Percentiles rank a stretch among this genome's conserved stretches.
These are phyloP conservation scores for Nidula microcarpa DNA, from an alignment of 768 basidiomycete species.

Conservation along the genomic window DNA sequence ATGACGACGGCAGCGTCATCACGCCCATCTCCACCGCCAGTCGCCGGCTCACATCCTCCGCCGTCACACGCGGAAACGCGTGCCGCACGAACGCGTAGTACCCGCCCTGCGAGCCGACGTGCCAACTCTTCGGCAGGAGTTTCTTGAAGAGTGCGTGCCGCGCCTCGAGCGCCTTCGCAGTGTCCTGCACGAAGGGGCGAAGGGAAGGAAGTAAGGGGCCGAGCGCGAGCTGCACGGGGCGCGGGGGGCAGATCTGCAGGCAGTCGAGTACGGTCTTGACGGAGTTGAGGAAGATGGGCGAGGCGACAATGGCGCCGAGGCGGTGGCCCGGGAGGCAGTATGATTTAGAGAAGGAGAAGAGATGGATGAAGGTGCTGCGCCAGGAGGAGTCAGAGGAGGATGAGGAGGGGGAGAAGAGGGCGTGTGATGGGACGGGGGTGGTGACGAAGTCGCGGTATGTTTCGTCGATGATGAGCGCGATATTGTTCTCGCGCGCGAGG, in stretches of 20 bases:
- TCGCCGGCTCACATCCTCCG: slow-evolving; percentile 51
- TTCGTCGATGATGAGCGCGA: slow-evolving; percentile 82
- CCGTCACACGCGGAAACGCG: slow-evolving; percentile 46
- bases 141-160: slow-evolving; percentile 57
- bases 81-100: slow-evolving; percentile 80
- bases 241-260: slow-evolving; percentile 77
- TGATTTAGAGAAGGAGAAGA: slow-evolving; percentile 81
- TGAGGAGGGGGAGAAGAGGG: slow-evolving; percentile 39
- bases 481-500: slow-evolving; percentile 47
- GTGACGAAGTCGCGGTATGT: slow-evolving; percentile 82
- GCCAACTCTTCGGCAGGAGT: slow-evolving; percentile 52
- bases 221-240: slow-evolving; percentile 68
- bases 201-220: slow-evolving; percentile 50
- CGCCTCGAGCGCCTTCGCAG: slow-evolving; percentile 41
- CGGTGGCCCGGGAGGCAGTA: slow-evolving; percentile 82
- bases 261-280: slow-evolving; percentile 65
- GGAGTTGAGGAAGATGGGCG: slow-evolving; percentile 44
- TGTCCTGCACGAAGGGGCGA: slow-evolving; percentile 46
- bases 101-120: slow-evolving; percentile 60
- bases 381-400: slow-evolving; percentile 41
- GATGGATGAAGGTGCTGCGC: slow-evolving; percentile 59
- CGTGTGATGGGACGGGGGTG: slow-evolving; percentile 49
- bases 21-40: slow-evolving; percentile 65
- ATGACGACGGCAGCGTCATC: slow-evolving; percentile 59
- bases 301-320: slow-evolving; percentile 67